Evolutionary conservation across 2,329 filamentous ascomycete genomes (phyloP).

Genomic region (Alternaria panax): DNA sequence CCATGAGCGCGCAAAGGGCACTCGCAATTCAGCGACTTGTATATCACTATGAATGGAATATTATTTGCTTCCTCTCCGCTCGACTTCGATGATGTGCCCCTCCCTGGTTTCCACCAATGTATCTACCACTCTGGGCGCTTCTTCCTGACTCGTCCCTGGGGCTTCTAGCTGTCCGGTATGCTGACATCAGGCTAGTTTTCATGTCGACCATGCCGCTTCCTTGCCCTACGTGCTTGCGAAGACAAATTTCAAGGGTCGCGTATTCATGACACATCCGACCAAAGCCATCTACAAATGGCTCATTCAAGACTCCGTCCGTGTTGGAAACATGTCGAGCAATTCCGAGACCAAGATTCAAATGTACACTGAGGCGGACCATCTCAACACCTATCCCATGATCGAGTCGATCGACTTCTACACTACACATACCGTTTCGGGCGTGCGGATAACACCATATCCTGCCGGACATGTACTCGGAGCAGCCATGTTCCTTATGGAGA

Average conservation of each 20-base stretch:
- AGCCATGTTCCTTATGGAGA: slow-evolving; percentile 98
- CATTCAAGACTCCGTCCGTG: slow-evolving; percentile 94
- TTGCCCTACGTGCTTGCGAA: slow-evolving; percentile 96
- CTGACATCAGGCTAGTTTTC: slow-evolving; percentile 72
- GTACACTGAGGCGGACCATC: slow-evolving; percentile 94
- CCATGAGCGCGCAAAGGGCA: slow-evolving; percentile 26
- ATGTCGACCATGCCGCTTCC: slow-evolving; percentile 98
- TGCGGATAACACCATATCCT: slow-evolving; percentile 95
- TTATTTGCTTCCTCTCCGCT: slow-evolving; percentile 46
- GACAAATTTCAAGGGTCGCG: slow-evolving; percentile 94
- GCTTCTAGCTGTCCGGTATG: slow-evolving; percentile 5
- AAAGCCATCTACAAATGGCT: slow-evolving; percentile 99
- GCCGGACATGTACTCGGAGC: slow-evolving; percentile 97
- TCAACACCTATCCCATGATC: slow-evolving; percentile 91
- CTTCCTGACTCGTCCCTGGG: slow-evolving; percentile 1
- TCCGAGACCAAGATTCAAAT: slow-evolving; percentile 71
- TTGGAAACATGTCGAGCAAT: slow-evolving; percentile 72
- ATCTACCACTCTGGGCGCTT: slow-evolving; percentile 16
- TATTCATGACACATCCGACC: slow-evolving; percentile 99
- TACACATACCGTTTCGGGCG: slow-evolving; percentile 94
- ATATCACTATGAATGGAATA: slow-evolving; percentile 53
- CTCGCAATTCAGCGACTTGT: slow-evolving; percentile 38
- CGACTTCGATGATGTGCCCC: slow-evolving; percentile 48
- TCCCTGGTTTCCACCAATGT: slow-evolving; percentile 26
- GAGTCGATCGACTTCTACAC: slow-evolving; percentile 99